Conservation (phyloP, 768 basidiomycete species). For the Hericium rajendrae region DNA sequence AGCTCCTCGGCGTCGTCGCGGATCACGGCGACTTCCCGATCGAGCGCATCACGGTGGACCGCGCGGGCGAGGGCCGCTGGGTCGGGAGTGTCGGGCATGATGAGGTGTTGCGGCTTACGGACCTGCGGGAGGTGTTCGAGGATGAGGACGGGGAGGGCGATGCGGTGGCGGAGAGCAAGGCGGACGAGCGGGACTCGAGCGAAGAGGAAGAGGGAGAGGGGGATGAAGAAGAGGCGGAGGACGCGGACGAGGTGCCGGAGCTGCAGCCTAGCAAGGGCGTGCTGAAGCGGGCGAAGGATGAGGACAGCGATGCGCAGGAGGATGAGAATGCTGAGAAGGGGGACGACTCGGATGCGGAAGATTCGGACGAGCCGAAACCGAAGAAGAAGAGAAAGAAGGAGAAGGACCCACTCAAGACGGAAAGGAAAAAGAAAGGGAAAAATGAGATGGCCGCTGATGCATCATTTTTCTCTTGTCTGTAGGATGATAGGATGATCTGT, state of each 20-base stretch:
- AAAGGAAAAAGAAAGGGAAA: slow-evolving; percentile 48
- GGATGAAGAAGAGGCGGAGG: slow-evolving; percentile 16
- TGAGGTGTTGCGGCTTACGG: slow-evolving; percentile 74
- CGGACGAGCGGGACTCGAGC: slow-evolving; percentile 20
- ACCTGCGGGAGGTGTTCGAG: slow-evolving; percentile 69
- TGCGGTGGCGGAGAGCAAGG: not conserved
- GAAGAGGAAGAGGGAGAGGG: slow-evolving; percentile 22
- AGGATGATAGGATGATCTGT: too few species aligned
- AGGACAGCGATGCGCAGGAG: slow-evolving; percentile 10
- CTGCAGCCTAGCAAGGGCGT: slow-evolving; percentile 17
- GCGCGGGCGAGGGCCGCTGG: slow-evolving; percentile 59
- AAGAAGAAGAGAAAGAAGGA: slow-evolving; percentile 51
- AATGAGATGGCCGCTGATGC: slow-evolving; percentile 49
- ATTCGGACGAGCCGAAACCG: slow-evolving; percentile 22
- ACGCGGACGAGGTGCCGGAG: not conserved
- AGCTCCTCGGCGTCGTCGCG: slow-evolving; percentile 81
- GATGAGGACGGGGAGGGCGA: slow-evolving; percentile 32
- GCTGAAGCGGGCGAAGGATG: slow-evolving; percentile 6
- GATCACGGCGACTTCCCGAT: slow-evolving; percentile 91
- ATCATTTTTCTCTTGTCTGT: slow-evolving; percentile 58
- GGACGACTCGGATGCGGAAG: slow-evolving; percentile 15
- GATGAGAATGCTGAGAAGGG: slow-evolving; percentile 5
- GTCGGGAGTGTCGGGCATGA: slow-evolving; percentile 92
- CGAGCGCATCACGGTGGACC: slow-evolving; percentile 70
- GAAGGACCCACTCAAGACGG: slow-evolving; percentile 34